Percentiles rank a stretch among this genome's conserved stretches.
Evolutionary conservation across 805 yeast genomes (phyloP).

Genomic region (Barnettozyma populi): DNA sequence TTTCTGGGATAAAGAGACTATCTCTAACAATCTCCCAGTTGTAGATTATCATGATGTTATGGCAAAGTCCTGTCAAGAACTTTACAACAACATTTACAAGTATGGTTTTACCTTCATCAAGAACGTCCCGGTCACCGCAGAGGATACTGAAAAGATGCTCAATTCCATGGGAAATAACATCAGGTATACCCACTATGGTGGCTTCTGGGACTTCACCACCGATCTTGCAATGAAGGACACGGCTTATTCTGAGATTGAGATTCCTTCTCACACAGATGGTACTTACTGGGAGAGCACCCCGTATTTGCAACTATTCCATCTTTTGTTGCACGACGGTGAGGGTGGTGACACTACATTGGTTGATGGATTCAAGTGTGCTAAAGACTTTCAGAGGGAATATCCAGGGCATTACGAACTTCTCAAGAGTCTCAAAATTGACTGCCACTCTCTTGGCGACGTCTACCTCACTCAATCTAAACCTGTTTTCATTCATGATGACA

Average conservation of each 20-base stretch:
- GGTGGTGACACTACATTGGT: constrained; percentile 68
- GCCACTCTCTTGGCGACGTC: constrained; percentile 73
- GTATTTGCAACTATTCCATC: constrained; percentile 63
- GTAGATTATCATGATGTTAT: constrained; percentile 44
- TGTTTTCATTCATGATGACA: constrained; percentile 42
- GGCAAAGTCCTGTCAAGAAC: constrained; percentile 24
- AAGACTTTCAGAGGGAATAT: constrained; percentile 36
- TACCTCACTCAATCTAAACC: constrained; percentile 62
- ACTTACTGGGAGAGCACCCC: constrained; percentile 74
- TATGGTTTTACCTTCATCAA: constrained; percentile 60
- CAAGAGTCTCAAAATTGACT: constrained; percentile 48
- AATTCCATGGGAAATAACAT: constrained; percentile 51
- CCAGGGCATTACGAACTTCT: constrained; percentile 50
- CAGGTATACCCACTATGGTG: constrained; percentile 72
- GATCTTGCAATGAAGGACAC: constrained; percentile 64
- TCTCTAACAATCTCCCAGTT: constrained; percentile 21
- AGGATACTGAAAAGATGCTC: constrained; percentile 51
- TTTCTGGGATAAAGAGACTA: constrained; percentile 41
- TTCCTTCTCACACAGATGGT: constrained; percentile 66
- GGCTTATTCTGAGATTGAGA: constrained; percentile 64
- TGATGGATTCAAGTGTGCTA: constrained; percentile 61
- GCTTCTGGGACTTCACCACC: constrained; percentile 74
- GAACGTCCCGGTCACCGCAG: constrained; percentile 54
- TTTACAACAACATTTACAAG: constrained; percentile 19
- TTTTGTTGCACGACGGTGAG: constrained; percentile 54